phyloP scores from a whole-genome alignment of 2,329 filamentous ascomycete genomes.

The Aspergillus calidoustus region DNA sequence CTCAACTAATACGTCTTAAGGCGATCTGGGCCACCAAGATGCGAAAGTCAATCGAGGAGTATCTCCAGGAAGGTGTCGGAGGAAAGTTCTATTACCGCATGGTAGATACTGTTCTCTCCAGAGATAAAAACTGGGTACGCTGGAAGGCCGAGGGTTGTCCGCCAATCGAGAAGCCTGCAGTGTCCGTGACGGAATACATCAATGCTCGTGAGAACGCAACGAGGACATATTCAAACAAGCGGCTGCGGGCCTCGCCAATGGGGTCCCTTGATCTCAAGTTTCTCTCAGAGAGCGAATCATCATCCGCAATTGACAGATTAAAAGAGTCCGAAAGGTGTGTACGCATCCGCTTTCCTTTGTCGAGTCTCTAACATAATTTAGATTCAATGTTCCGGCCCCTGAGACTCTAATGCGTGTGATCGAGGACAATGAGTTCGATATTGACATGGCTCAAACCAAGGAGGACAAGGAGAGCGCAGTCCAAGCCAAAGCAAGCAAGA shows the following conservation, averaged over 20 bases:
- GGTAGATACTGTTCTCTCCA: slow-evolving; percentile 91
- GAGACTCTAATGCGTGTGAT: slow-evolving; percentile 75
- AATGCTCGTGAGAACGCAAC: slow-evolving; percentile 69
- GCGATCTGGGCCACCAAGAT: slow-evolving; percentile 83
- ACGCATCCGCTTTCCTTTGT: not conserved
- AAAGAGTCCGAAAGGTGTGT: slow-evolving; percentile 62
- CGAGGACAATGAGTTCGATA: slow-evolving; percentile 79
- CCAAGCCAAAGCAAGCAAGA: slow-evolving; percentile 83
- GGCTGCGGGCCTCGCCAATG: slow-evolving; percentile 69
- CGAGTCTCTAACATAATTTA: slow-evolving; percentile 31
- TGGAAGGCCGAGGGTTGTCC: slow-evolving; percentile 98
- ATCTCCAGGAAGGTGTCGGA: slow-evolving; percentile 78
- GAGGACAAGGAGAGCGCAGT: slow-evolving; percentile 63
- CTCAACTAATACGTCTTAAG: slow-evolving; percentile 47
- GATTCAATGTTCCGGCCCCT: slow-evolving; percentile 71
- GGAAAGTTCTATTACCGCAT: slow-evolving; percentile 95
- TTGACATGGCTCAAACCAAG: slow-evolving; percentile 75
- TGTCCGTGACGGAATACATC: slow-evolving; percentile 71
- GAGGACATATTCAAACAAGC: slow-evolving; percentile 71
- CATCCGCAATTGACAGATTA: slow-evolving; percentile 69
- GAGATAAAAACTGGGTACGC: slow-evolving; percentile 98
- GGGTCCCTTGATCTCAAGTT: slow-evolving; percentile 79
- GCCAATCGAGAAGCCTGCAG: slow-evolving; percentile 75
- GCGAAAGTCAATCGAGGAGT: slow-evolving; percentile 77
- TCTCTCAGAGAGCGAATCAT: slow-evolving; percentile 68